Percentiles rank a stretch among this genome's conserved stretches.
These are phyloP conservation scores for Fusarium chuoi DNA, from an alignment of 2,329 filamentous ascomycete genomes.

Conservation along the genomic window DNA sequence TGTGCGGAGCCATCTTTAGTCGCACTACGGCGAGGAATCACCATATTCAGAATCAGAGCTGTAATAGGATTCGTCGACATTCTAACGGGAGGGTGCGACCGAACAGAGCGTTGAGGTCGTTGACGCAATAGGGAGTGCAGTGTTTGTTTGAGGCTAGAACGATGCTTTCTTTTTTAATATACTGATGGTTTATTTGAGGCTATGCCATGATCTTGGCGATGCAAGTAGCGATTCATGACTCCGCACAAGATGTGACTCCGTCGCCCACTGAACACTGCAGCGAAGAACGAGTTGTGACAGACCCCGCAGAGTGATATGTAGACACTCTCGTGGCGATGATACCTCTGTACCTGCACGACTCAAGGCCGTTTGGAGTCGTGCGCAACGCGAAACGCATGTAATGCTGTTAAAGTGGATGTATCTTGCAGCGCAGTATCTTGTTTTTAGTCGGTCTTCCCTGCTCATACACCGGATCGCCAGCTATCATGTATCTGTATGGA, in stretches of 20 bases:
- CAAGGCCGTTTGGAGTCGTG: neutral
- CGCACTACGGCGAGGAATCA: constrained; percentile 1
- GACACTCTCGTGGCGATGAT: neutral
- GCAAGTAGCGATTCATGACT: neutral
- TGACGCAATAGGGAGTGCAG: neutral
- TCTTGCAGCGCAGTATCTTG: neutral
- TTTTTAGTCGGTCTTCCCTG: too few species aligned
- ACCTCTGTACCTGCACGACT: neutral
- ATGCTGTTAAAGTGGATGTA: neutral
- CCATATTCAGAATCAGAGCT: neutral
- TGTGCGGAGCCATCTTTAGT: neutral
- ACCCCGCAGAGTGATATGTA: neutral
- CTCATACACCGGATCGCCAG: too few species aligned
- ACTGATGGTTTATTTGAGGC: neutral
- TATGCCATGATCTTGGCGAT: neutral
- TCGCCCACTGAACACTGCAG: neutral
- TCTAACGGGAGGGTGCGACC: neutral
- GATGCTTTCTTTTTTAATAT: neutral
- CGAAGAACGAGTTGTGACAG: neutral
- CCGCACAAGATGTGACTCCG: neutral
- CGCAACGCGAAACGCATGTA: neutral
- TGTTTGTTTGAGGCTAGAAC: neutral
- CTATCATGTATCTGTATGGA: too few species aligned
- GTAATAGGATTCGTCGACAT: neutral
- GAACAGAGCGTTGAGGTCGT: neutral